These are phyloP conservation scores for Favolaschia claudopus DNA, from an alignment of 768 basidiomycete species.

Conservation along the genomic window DNA sequence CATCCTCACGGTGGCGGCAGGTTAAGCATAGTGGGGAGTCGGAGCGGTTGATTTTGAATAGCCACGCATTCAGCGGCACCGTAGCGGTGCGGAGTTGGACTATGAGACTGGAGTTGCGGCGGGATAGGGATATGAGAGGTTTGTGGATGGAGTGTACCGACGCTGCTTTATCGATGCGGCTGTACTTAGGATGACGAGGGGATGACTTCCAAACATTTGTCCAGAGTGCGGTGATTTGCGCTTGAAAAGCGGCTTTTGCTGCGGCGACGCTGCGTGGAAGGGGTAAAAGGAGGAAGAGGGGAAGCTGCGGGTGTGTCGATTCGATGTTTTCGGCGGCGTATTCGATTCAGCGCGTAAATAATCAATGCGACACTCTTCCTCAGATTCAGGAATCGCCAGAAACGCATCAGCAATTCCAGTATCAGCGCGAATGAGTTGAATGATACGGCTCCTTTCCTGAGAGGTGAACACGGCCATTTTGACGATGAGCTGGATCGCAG, in stretches of 20 bases:
- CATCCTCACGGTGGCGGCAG: too few relatives aligned
- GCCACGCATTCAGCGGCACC: background rate
- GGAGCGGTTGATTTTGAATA: background rate
- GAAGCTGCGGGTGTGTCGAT: too few relatives aligned
- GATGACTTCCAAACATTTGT: too few relatives aligned
- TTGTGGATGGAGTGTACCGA: background rate
- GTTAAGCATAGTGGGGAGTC: background rate
- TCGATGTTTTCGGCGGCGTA: too few relatives aligned
- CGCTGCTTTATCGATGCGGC: background rate
- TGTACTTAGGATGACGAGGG: too few relatives aligned
- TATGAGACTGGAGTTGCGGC: background rate
- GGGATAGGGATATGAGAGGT: background rate
- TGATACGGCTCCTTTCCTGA: background rate
- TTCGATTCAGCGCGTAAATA: background rate
- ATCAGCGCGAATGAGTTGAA: background rate
- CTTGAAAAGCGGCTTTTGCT: too few relatives aligned
- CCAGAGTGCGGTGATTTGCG: too few relatives aligned
- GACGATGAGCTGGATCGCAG: background rate
- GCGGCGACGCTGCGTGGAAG: too few relatives aligned
- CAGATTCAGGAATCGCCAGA: background rate
- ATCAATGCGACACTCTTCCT: background rate
- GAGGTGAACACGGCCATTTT: background rate
- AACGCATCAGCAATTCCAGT: background rate
- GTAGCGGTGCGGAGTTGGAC: background rate
- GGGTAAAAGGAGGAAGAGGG: too few relatives aligned